Conservation (phyloP, 345 rosid genomes). For the Populus tremula region DNA sequence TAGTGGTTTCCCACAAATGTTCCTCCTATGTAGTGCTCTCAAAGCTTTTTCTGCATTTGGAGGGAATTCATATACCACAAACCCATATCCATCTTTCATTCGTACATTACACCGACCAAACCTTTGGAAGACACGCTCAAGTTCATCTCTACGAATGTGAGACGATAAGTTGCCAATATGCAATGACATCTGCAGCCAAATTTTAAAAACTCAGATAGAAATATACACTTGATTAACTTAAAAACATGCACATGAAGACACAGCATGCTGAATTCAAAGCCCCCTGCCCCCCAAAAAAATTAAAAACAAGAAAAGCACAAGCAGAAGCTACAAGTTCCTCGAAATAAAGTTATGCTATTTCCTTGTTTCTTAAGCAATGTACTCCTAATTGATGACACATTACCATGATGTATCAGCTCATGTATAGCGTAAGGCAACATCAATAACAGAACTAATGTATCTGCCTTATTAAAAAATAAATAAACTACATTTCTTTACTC, state of each 20-base stretch:
- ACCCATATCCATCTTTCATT: slow-evolving; percentile 50
- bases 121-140: slow-evolving; percentile 40
- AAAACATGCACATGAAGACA: background rate
- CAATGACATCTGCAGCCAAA: slow-evolving; percentile 43
- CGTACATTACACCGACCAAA: slow-evolving; percentile 43
- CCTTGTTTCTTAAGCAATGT: background rate
- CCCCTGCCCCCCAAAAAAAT: background rate
- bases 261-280: no score
- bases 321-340: background rate
- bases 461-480: background rate
- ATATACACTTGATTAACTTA: background rate
- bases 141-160: slow-evolving; percentile 32
- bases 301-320: background rate
- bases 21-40: slow-evolving; percentile 36
- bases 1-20: slow-evolving; percentile 41
- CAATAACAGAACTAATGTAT: background rate
- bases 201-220: background rate
- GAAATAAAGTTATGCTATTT: background rate
- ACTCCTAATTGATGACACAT: no score
- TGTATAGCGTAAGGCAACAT: background rate
- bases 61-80: slow-evolving; percentile 46
- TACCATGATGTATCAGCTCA: no score
- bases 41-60: slow-evolving; percentile 50
- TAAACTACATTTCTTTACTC: background rate
- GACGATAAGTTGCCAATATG: slow-evolving; percentile 42